phyloP scores from a whole-genome alignment of 345 rosid genomes.

The Heritiera fomes region DNA sequence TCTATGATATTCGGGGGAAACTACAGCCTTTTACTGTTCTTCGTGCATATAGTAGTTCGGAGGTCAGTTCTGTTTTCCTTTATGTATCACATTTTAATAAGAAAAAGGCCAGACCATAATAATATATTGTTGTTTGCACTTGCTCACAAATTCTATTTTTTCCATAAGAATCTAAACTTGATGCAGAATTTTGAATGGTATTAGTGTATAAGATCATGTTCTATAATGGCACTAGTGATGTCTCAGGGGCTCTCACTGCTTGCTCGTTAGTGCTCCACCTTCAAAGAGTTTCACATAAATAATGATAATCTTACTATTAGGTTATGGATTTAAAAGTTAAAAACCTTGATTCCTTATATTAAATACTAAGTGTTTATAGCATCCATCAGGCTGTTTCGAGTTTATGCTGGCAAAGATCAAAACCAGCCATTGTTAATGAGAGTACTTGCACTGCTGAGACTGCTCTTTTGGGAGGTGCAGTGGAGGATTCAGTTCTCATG shows the following conservation, averaged over 20 bases:
- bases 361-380: slow-evolving; percentile 29
- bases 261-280: not conserved
- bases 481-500: slow-evolving; percentile 89
- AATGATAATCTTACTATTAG: not conserved
- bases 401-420: slow-evolving; percentile 97
- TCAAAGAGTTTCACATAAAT: not conserved
- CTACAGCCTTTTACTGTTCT: slow-evolving; percentile 88
- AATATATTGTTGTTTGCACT: not conserved
- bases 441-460: slow-evolving; percentile 73
- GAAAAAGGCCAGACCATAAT: not conserved
- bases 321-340: slow-evolving; percentile 12
- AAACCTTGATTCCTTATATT: slow-evolving; percentile 19
- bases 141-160: not conserved
- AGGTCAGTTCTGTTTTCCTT: slow-evolving; percentile 50
- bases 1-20: slow-evolving; percentile 92
- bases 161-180: not conserved
- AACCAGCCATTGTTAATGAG: slow-evolving; percentile 82
- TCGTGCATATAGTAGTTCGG: slow-evolving; percentile 84
- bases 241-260: not conserved
- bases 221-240: not conserved
- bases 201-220: slow-evolving; percentile 7
- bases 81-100: not conserved
- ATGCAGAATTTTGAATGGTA: slow-evolving; percentile 2
- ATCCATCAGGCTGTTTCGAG: slow-evolving; percentile 81
- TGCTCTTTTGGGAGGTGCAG: slow-evolving; percentile 88